Evolutionary conservation across 495 filamentous ascomycete genomes (phyloP).

Genomic region (Terfezia claveryi): DNA sequence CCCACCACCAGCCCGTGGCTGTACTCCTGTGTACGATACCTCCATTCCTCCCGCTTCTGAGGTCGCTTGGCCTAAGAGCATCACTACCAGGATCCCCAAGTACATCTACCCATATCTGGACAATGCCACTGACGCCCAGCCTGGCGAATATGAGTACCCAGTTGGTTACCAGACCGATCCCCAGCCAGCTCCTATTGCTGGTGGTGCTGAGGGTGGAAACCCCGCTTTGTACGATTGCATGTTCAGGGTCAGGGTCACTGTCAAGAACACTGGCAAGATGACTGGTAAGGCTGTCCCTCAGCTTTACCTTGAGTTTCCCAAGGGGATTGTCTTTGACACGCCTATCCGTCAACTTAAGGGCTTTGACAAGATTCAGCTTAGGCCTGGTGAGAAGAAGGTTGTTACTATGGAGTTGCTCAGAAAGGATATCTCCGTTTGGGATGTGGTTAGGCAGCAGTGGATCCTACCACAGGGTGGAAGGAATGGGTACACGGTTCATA

Average conservation of each 20-base stretch:
- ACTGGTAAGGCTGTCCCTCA: conserved; percentile 59
- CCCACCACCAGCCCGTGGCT: conserved; percentile 28
- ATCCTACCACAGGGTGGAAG: conserved; percentile 24
- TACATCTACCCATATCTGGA: conserved; percentile 56
- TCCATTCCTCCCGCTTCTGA: conserved; percentile 40
- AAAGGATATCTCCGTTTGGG: conserved; percentile 53
- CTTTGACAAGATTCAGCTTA: conserved; percentile 52
- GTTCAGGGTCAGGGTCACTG: conserved; percentile 33
- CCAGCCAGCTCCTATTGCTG: conserved; percentile 29
- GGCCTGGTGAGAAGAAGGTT: conserved; percentile 26
- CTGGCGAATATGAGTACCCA: conserved; percentile 35
- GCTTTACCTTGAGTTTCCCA: conserved; percentile 16
- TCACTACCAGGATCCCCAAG: conserved; percentile 36
- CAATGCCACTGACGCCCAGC: conserved; percentile 22
- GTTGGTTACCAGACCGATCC: conserved; percentile 36
- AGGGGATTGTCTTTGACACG: conserved; percentile 13
- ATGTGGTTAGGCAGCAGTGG: conserved; percentile 49
- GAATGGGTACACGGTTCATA: conserved; percentile 24
- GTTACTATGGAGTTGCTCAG: conserved; percentile 35
- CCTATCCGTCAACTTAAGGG: conserved; percentile 42
- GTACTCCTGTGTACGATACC: conserved; percentile 32
- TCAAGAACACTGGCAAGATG: conserved; percentile 48
- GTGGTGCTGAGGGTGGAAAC: conserved; percentile 47
- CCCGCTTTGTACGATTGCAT: conserved; percentile 45
- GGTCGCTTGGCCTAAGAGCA: conserved; percentile 36